Conservation (phyloP, 371 early-diverging fungal genomes). For the Modicella reniformis region DNA sequence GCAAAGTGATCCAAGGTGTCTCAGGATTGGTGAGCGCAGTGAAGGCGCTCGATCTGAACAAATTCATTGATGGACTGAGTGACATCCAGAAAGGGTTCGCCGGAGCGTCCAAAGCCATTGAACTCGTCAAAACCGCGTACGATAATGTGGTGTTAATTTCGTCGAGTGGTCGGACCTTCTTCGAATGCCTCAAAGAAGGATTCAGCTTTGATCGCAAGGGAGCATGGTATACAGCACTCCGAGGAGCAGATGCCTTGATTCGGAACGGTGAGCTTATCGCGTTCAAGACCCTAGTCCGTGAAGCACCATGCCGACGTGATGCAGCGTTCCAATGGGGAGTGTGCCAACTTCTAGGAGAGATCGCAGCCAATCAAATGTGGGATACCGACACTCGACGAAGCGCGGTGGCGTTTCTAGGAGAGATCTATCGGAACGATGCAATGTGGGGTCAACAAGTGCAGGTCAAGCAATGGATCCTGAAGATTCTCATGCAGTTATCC, state of each 20-base stretch:
- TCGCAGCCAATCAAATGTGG: slow-evolving; percentile 13
- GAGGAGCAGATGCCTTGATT: background rate
- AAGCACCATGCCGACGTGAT: slow-evolving; percentile 13
- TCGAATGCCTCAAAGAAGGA: background rate
- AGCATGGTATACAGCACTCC: too few relatives aligned
- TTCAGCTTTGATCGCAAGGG: too few relatives aligned
- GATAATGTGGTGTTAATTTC: background rate
- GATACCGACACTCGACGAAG: slow-evolving; percentile 1
- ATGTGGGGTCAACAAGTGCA: slow-evolving; percentile 6
- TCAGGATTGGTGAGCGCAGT: background rate
- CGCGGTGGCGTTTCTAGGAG: slow-evolving; percentile 6
- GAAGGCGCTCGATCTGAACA: background rate
- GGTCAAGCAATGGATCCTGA: slow-evolving; percentile 9
- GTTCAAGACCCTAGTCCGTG: slow-evolving; percentile 5
- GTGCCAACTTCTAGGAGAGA: slow-evolving; percentile 12
- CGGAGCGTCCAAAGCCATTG: background rate
- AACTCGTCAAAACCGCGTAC: background rate
- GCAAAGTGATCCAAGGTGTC: background rate
- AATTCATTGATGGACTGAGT: background rate
- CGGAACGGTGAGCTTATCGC: slow-evolving; percentile 6
- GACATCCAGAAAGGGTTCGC: background rate
- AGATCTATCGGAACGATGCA: background rate
- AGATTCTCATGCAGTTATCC: slow-evolving; percentile 5
- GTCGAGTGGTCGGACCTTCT: slow-evolving; percentile 1
- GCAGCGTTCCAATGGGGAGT: slow-evolving; percentile 19